Percentiles rank a stretch among this genome's conserved stretches.
Evolutionary conservation across 169 alveolate species (phyloP).

Genomic region (Plasmodium blacklocki): DNA sequence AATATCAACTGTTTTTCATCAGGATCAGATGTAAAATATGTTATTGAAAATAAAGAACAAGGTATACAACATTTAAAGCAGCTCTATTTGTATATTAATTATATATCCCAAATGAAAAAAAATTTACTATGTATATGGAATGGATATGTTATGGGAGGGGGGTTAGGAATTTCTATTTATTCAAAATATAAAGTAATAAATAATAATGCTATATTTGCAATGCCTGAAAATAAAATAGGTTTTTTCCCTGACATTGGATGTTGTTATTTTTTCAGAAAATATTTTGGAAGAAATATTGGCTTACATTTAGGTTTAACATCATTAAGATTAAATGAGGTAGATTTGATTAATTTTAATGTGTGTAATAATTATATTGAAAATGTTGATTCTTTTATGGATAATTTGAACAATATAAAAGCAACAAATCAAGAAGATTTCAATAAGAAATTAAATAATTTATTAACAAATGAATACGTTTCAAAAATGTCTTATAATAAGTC

Average conservation of each 20-base stretch:
- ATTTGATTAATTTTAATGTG: conserved; percentile 51
- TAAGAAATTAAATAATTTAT: neutral
- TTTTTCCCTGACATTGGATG: conserved; percentile 56
- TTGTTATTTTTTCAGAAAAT: conserved; percentile 62
- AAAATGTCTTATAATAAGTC: conserved; percentile 22
- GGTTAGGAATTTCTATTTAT: conserved; percentile 70
- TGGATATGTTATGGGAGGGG: conserved; percentile 73
- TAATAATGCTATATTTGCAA: conserved; percentile 48
- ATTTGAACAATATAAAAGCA: conserved; percentile 25
- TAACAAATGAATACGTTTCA: neutral
- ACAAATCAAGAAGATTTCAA: conserved; percentile 21
- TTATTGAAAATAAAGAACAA: conserved; percentile 58
- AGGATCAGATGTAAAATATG: conserved; percentile 62
- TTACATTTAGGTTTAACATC: conserved; percentile 67
- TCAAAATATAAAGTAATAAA: conserved; percentile 34
- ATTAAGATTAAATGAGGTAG: conserved; percentile 39
- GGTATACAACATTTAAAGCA: conserved; percentile 63
- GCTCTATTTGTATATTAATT: conserved; percentile 62
- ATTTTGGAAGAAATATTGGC: conserved; percentile 65
- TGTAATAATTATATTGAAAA: conserved; percentile 47
- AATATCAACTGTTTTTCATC: conserved; percentile 46
- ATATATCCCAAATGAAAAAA: conserved; percentile 43
- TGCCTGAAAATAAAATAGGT: conserved; percentile 76
- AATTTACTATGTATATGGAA: conserved; percentile 62
- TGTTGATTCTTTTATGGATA: conserved; percentile 22